Percentiles rank a stretch among this genome's conserved stretches.
These are phyloP conservation scores for Stromatinia cepivora DNA, from an alignment of 2,329 filamentous ascomycete genomes.

Conservation along the genomic window DNA sequence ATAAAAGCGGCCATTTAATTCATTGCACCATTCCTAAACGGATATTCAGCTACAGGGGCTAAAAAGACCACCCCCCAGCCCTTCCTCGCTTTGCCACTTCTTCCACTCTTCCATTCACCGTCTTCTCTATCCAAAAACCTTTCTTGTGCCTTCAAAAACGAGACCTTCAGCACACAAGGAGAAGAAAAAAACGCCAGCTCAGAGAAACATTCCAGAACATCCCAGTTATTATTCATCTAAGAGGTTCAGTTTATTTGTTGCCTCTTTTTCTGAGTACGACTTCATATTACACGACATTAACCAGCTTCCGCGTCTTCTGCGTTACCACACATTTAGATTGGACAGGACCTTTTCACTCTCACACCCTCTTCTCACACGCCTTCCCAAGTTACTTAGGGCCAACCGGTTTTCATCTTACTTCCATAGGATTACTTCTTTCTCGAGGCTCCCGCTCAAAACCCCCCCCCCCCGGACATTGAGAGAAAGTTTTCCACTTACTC, in stretches of 20 bases:
- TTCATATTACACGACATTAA: slow-evolving; percentile 21
- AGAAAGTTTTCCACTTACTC: slow-evolving; percentile 20
- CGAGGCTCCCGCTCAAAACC: slow-evolving; percentile 29
- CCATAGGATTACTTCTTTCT: slow-evolving; percentile 34
- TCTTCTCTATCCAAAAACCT: slow-evolving; percentile 11
- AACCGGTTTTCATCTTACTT: slow-evolving; percentile 14
- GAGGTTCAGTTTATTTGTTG: slow-evolving; percentile 31
- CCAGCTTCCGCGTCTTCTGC: slow-evolving; percentile 11
- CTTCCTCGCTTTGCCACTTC: slow-evolving; percentile 16
- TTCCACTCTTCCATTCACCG: slow-evolving; percentile 20
- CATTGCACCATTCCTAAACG: slow-evolving; percentile 8
- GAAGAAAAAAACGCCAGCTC: slow-evolving; percentile 25
- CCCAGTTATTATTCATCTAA: slow-evolving; percentile 28
- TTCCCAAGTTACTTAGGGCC: slow-evolving; percentile 25
- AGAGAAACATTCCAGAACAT: slow-evolving; percentile 3
- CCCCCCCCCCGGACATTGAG: slow-evolving; percentile 20
- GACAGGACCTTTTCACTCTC: slow-evolving; percentile 15
- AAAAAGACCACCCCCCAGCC: slow-evolving; percentile 14
- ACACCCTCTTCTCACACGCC: slow-evolving; percentile 1
- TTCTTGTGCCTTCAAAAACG: not conserved
- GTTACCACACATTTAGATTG: slow-evolving; percentile 33
- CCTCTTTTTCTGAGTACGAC: slow-evolving; percentile 8
- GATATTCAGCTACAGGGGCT: slow-evolving; percentile 8
- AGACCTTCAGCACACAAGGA: slow-evolving; percentile 6
- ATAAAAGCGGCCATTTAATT: slow-evolving; percentile 16